These are phyloP conservation scores for Coniochaeta prunicola DNA, from an alignment of 2,329 filamentous ascomycete genomes.

Conservation along the genomic window DNA sequence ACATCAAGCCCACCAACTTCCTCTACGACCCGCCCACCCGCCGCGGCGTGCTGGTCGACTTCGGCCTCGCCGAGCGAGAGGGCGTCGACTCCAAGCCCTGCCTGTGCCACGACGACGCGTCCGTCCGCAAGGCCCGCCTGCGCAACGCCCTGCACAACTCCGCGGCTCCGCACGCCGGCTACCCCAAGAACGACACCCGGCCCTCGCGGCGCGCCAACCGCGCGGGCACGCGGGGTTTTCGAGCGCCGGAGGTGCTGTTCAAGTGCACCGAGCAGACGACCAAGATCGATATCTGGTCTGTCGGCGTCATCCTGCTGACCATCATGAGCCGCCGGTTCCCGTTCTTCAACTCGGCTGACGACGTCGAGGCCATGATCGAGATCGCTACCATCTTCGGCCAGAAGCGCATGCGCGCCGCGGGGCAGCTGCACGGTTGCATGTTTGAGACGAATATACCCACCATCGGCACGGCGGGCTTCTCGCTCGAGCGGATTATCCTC, in stretches of 20 bases:
- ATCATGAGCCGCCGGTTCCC: conserved; percentile 88
- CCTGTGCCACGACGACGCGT: conserved; percentile 62
- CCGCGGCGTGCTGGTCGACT: conserved; percentile 93
- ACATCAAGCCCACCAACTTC: conserved; percentile 98
- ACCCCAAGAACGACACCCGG: conserved; percentile 83
- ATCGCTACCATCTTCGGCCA: conserved; percentile 91
- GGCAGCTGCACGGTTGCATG: conserved; percentile 79
- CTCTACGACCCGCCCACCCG: conserved; percentile 77
- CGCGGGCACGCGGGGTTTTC: conserved; percentile 90
- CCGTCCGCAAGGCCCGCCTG: conserved; percentile 54
- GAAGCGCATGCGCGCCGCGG: conserved; percentile 75
- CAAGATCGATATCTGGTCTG: conserved; percentile 95
- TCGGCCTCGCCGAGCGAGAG: conserved; percentile 86
- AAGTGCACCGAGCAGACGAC: conserved; percentile 95
- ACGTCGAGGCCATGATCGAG: conserved; percentile 95
- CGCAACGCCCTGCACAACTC: conserved; percentile 51
- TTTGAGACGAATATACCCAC: conserved; percentile 92
- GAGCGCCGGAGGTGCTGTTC: conserved; percentile 90
- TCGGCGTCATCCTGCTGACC: conserved; percentile 93
- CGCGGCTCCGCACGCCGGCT: conserved; percentile 52
- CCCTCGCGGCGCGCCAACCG: conserved; percentile 87
- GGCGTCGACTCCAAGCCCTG: conserved; percentile 73
- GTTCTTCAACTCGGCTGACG: conserved; percentile 96
- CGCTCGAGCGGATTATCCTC: conserved; percentile 85
- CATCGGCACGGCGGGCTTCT: conserved; percentile 77